Evolutionary conservation across 352 stramenopile species (phyloP).

Genomic region (Pythium phragmiticola): DNA sequence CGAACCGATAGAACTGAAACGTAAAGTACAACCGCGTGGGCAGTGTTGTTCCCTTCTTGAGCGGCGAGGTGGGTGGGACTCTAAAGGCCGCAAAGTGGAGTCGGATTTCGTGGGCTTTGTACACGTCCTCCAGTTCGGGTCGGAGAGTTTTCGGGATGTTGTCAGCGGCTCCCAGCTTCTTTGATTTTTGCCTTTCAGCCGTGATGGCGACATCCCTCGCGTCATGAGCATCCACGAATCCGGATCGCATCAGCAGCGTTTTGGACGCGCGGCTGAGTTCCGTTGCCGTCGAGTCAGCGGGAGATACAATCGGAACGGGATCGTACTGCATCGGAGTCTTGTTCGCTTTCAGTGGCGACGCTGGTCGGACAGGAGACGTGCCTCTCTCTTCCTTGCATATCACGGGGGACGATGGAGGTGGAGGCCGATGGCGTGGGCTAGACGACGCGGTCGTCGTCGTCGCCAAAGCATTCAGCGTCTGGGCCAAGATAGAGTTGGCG

Average conservation of each 20-base stretch:
- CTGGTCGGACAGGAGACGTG: conserved; percentile 19
- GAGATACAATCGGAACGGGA: background rate
- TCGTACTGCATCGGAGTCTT: background rate
- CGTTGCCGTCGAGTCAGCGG: conserved; percentile 24
- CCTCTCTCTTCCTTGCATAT: conserved; percentile 12
- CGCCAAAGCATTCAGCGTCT: conserved; percentile 61
- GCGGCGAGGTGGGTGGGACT: conserved; percentile 11
- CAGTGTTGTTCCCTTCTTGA: background rate
- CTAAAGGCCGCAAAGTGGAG: conserved; percentile 91
- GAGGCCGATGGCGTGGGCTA: background rate
- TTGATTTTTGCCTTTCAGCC: background rate
- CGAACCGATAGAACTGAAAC: conserved; percentile 92
- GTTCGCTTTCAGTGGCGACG: conserved; percentile 15
- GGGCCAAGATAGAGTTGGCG: conserved; percentile 50
- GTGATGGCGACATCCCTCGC: conserved; percentile 4
- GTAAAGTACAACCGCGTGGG: conserved; percentile 85
- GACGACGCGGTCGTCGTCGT: conserved; percentile 14
- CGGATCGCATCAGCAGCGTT: conserved; percentile 79
- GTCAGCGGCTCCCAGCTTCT: background rate
- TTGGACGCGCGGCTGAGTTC: conserved; percentile 84
- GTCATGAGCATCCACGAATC: conserved; percentile 72
- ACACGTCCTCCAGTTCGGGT: conserved; percentile 69
- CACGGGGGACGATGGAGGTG: conserved; percentile 3
- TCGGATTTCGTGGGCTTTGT: conserved; percentile 84
- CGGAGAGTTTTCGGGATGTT: conserved; percentile 46